Evolutionary conservation across 768 basidiomycete species (phyloP).

Genomic region (Tubosaeta brunneosetosa): DNA sequence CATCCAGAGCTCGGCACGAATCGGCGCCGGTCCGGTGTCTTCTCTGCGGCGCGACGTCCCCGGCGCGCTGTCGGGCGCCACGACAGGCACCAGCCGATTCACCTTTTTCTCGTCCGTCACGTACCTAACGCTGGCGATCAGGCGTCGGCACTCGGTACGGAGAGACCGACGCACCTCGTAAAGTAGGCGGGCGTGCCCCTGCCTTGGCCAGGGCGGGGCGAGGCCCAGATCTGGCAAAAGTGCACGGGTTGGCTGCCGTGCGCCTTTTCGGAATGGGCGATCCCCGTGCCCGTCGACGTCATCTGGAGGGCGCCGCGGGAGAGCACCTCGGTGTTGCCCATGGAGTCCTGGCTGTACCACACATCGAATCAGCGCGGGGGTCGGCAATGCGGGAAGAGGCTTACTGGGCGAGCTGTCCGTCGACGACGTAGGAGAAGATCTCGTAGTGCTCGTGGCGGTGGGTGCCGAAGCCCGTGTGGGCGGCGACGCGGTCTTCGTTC

Average conservation of each 20-base stretch:
- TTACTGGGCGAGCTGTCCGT: conserved; percentile 78
- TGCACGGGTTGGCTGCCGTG: conserved; percentile 46
- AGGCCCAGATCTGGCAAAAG: conserved; percentile 70
- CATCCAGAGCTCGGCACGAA: conserved; percentile 62
- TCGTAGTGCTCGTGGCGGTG: conserved; percentile 84
- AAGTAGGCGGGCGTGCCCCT: conserved; percentile 65
- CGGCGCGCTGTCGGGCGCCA: conserved; percentile 62
- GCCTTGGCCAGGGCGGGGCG: conserved; percentile 36
- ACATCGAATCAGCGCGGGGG: too few relatives aligned
- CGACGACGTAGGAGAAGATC: conserved; percentile 85
- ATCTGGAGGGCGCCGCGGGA: conserved; percentile 87
- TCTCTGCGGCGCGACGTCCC: conserved; percentile 63
- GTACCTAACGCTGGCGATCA: conserved; percentile 35
- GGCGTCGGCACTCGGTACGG: neutral
- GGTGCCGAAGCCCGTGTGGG: conserved; percentile 77
- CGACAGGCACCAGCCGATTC: conserved; percentile 65
- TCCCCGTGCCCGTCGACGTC: conserved; percentile 89
- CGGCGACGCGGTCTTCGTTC: conserved; percentile 86
- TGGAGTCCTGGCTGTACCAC: conserved; percentile 74
- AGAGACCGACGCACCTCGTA: conserved; percentile 47
- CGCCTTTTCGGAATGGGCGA: conserved; percentile 72
- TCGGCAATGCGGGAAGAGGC: conserved; percentile 17
- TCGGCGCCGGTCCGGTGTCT: conserved; percentile 75
- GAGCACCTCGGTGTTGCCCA: conserved; percentile 88
- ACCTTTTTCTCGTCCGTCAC: conserved; percentile 81